Percentiles rank a stretch among this genome's conserved stretches.
phyloP scores from a whole-genome alignment of 176 grass and related monocot genomes.

The Oryza brachyantha region DNA sequence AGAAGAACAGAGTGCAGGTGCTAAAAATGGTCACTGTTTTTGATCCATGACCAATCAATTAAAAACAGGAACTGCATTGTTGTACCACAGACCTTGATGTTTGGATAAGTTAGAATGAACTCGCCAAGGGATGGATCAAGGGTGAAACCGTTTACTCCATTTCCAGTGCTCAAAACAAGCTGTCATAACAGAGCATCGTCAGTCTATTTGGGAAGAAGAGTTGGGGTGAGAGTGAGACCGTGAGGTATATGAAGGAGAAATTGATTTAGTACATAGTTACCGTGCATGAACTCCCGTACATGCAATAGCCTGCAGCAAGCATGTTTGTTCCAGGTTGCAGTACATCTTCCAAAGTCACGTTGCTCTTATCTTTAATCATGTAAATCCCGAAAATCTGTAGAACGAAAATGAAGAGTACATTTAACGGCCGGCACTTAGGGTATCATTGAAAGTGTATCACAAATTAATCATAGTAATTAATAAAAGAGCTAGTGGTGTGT shows the following conservation, averaged over 20 bases:
- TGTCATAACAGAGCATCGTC: not conserved
- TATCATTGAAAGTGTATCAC: not conserved
- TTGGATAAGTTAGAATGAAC: slow-evolving; percentile 71
- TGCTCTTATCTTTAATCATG: slow-evolving; percentile 69
- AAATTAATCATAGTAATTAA: too few species aligned
- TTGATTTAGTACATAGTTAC: slow-evolving; percentile 31
- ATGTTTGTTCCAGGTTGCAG: slow-evolving; percentile 84
- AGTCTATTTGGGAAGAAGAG: not conserved
- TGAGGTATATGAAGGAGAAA: not conserved
- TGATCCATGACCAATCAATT: not conserved
- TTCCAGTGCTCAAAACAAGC: slow-evolving; percentile 81
- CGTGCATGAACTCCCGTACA: slow-evolving; percentile 98
- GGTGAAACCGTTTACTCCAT: slow-evolving; percentile 74
- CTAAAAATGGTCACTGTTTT: not conserved
- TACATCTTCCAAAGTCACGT: slow-evolving; percentile 64
- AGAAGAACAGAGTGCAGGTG: not conserved
- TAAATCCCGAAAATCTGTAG: slow-evolving; percentile 85
- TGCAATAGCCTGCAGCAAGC: slow-evolving; percentile 96
- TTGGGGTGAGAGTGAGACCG: not conserved
- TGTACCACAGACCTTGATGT: slow-evolving; percentile 57
- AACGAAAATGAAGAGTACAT: not conserved
- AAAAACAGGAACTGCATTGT: too few species aligned
- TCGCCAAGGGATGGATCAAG: slow-evolving; percentile 79
- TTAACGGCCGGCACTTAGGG: not conserved
- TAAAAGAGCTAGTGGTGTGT: too few species aligned